Percentiles rank a stretch among this genome's conserved stretches.
These are phyloP conservation scores for Geotrichum citri-aurantii DNA, from an alignment of 1,139 yeast genomes.

Conservation along the genomic window DNA sequence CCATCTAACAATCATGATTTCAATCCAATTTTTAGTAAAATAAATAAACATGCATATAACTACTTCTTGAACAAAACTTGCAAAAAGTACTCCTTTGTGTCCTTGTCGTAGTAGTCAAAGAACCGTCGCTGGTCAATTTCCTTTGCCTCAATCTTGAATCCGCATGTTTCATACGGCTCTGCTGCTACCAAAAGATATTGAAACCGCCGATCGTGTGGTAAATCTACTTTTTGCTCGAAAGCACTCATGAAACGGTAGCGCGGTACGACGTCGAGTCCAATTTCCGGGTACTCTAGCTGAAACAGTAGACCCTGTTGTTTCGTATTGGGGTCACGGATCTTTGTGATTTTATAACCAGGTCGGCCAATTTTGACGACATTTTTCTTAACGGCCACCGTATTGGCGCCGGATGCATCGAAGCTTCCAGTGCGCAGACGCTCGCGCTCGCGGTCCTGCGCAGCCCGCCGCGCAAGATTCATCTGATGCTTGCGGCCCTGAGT, in stretches of 20 bases:
- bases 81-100: constrained; percentile 59
- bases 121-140: constrained; percentile 49
- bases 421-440: constrained; percentile 12
- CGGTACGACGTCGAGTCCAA: constrained; percentile 48
- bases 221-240: constrained; percentile 54
- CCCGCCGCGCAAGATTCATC: constrained; percentile 56
- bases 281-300: constrained; percentile 51
- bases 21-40: not conserved
- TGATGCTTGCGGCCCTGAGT: constrained; percentile 76
- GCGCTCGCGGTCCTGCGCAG: constrained; percentile 31
- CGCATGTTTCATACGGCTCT: constrained; percentile 78
- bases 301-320: constrained; percentile 57
- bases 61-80: constrained; percentile 37
- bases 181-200: constrained; percentile 74
- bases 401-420: constrained; percentile 18
- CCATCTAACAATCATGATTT: not conserved
- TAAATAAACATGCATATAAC: not conserved
- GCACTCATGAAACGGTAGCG: constrained; percentile 67
- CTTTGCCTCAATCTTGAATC: constrained; percentile 59
- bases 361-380: constrained; percentile 59
- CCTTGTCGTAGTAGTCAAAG: constrained; percentile 71
- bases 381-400: constrained; percentile 39
- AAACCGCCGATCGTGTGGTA: constrained; percentile 39
- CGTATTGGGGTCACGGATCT: constrained; percentile 57
- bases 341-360: constrained; percentile 62